Evolutionary conservation across 495 filamentous ascomycete genomes (phyloP).

Genomic region (Podospora didyma): DNA sequence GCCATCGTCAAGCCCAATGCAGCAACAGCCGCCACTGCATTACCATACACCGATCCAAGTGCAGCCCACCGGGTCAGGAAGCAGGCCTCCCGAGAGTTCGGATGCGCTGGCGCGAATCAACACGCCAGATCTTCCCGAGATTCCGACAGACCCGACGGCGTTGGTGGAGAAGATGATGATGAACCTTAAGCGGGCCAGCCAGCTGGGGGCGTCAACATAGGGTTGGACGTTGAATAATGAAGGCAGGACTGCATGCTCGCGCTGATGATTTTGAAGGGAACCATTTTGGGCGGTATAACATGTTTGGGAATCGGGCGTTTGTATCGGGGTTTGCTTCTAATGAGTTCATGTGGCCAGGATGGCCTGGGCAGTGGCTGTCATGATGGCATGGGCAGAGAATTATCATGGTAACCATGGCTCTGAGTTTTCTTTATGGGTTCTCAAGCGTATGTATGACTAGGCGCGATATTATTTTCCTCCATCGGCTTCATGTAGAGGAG

Average conservation of each 20-base stretch:
- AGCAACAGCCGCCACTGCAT: neutral
- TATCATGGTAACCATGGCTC: neutral
- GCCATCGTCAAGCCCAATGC: neutral
- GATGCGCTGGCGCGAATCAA: neutral
- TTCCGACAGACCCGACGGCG: conserved; percentile 41
- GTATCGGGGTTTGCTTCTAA: no score
- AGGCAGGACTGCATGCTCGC: neutral
- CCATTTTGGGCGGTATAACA: neutral
- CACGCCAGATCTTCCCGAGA: conserved; percentile 30
- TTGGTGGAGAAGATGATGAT: conserved; percentile 49
- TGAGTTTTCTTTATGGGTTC: neutral
- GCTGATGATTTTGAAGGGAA: neutral
- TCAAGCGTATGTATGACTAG: conserved; percentile 1
- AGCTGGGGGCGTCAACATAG: conserved; percentile 2
- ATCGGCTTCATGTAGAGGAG: neutral
- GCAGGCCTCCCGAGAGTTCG: neutral
- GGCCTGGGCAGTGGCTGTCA: neutral
- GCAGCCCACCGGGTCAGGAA: neutral
- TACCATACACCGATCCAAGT: neutral
- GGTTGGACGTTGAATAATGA: neutral
- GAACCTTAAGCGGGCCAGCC: conserved; percentile 33
- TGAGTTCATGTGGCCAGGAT: neutral
- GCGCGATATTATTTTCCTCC: neutral
- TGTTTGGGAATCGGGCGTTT: conserved; percentile 4
- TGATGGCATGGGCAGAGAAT: neutral